Percentiles rank a stretch among this genome's conserved stretches.
Conservation (phyloP, 495 filamentous ascomycete species). For the Podospora conica region DNA sequence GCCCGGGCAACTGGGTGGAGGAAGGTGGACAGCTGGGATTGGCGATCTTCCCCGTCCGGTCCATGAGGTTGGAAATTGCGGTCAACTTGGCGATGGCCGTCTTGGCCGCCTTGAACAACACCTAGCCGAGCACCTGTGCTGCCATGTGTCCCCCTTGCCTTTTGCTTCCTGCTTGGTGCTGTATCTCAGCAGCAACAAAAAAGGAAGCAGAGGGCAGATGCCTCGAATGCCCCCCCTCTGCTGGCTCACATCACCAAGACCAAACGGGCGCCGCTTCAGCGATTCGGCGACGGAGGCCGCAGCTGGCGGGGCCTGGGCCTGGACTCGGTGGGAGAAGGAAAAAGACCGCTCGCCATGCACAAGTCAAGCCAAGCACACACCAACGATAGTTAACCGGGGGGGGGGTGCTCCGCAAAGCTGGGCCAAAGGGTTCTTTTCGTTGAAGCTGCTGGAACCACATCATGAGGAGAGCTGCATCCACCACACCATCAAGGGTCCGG, state of each 20-base stretch:
- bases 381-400: neutral
- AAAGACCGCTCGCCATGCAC: constrained; percentile 5
- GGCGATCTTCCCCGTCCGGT: neutral
- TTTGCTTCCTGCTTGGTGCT: neutral
- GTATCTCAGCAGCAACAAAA: neutral
- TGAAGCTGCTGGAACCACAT: constrained; percentile 5
- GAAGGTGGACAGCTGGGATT: neutral
- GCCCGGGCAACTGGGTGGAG: neutral
- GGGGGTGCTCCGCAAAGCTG: neutral
- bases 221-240: neutral
- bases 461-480: constrained; percentile 9
- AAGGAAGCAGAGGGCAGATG: neutral
- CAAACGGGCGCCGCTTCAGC: neutral
- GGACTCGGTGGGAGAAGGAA: neutral
- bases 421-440: neutral
- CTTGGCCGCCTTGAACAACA: neutral
- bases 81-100: neutral
- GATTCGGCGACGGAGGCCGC: constrained; percentile 3
- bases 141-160: constrained; percentile 5
- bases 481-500: neutral
- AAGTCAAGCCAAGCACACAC: neutral
- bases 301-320: neutral
- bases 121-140: neutral
- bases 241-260: neutral
- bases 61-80: constrained; percentile 6